Evolutionary conservation across 805 yeast genomes (phyloP), one percentile per base, ranked within the genome.

Genomic region (Candida caryicola): DNA sequence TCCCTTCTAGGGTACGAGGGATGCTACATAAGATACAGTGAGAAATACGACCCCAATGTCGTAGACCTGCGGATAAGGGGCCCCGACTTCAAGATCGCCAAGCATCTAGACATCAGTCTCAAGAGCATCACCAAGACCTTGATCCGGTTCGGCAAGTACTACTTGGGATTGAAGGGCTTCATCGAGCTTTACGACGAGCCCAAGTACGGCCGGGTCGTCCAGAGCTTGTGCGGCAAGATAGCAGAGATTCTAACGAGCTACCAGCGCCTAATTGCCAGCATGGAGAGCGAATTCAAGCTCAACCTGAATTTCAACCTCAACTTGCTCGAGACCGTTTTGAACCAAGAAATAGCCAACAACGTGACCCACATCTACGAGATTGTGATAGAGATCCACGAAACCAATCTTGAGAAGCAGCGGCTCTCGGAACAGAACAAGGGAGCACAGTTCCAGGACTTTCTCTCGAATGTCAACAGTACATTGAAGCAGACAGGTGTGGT

Each of bases 1-100:
- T 82, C 85, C 1, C 56, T 93, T 10, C 49, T 80, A 23, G 95
- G 95, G 0, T 60, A 73, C 18, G 95, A 89, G 57, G 97, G 97
- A 0, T 69, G 71, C 15, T 87, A 84, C 52, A 77, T 91, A 25
- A 66, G 89, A 31, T 87, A 74, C 54, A 73, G 81, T 23, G 83
- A 78, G 30, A 66, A 71, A 15, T 86, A 76, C 52, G 76, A 79
- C 49, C 79, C 81, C 0, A 41, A 44, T 0, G 54, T 60, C 23
- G 36, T 51, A 7, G 64, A 60, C 10, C 66, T 72, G 23, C 57
- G 74, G 31, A 60, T 82, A 3, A 57, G 56, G 10, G 95, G 95
- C 0, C 95, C 95, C 1, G 91, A 83, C 42, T 89, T 74, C 59
- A 73, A 78, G 44, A 74, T 88, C 17, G 81, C 85, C 29, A 82